Evolutionary conservation across 2,329 filamentous ascomycete species (phyloP), one percentile per base, ranked within the genome.

Genomic region (Hortaea werneckii): DNA sequence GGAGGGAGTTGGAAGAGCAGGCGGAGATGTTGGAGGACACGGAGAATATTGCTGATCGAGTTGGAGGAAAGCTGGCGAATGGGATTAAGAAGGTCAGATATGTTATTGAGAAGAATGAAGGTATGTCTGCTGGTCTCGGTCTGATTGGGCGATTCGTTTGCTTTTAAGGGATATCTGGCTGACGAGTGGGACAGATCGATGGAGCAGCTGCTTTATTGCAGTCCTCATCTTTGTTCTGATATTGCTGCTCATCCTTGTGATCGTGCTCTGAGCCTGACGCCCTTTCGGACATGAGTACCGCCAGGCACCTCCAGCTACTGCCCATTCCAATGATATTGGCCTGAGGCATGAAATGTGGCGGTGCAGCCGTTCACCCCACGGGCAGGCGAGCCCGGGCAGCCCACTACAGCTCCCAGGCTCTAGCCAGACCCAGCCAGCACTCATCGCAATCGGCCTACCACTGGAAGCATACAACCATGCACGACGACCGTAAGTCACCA

Each of bases 1-100:
- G 92, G 1, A 75, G 90, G 47, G 92, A 98, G 71, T 73, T 98
- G 40, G 94, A 95, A 67, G 92, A 98, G 70, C 92, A 98, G 73
- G 77, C 77, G 20, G 86, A 88, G 65, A 83, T 96, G 77, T 74
- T 98, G 47, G 82, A 92, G 52, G 82, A 85, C 43, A 84, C 94
- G 37, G 90, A 96, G 66, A 77, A 75, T 29, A 73, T 94, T 46
- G 87, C 87, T 4, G 89, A 96, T 64, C 77, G 90, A 30, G 88
- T 98, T 1, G 85, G 87, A 10, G 85, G 87, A 1, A 82, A 92
- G 62, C 67, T 98, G 58, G 80, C 87, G 69, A 87, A 76, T 46
- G 92, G 92, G 13, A 79, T 96, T 72, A 83, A 86, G 68, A 90
- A 85, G 70, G 79, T 98, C 58, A 80, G 82, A 54, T 79, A 85